Evolutionary conservation across 352 stramenopile species (phyloP).

Genomic region (Albugo candida): DNA sequence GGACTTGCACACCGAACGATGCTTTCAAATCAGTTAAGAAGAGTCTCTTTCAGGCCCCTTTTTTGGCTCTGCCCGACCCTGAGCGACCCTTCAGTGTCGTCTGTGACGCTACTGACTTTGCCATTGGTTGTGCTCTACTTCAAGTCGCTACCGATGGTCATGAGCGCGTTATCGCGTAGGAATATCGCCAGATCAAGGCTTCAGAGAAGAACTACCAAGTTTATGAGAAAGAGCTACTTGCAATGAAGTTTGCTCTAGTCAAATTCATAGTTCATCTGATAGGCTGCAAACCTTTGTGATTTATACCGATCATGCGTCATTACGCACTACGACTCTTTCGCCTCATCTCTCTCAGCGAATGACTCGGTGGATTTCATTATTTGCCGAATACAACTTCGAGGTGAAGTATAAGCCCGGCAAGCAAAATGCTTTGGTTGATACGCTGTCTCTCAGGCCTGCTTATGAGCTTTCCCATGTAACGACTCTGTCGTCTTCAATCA

Average conservation of each 20-base stretch:
- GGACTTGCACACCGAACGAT: not conserved
- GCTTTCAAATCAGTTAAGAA: not conserved
- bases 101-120: conserved; percentile 2
- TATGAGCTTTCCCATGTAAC: not conserved
- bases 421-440: conserved; percentile 10
- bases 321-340: not conserved
- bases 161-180: conserved; percentile 6
- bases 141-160: conserved; percentile 1
- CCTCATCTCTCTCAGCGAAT: conserved; percentile 11
- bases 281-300: conserved; percentile 4
- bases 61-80: not conserved
- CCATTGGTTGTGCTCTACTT: conserved; percentile 1
- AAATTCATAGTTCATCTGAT: conserved; percentile 10
- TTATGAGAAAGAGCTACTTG: conserved; percentile 8
- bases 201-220: conserved; percentile 6
- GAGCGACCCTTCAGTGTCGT: conserved; percentile 1
- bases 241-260: conserved; percentile 10
- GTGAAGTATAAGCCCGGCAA: conserved; percentile 11
- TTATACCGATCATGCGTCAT: conserved; percentile 7
- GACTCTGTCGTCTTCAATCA: not conserved
- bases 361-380: conserved; percentile 12
- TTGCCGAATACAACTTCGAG: conserved; percentile 14
- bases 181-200: conserved; percentile 3
- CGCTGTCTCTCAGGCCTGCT: conserved; percentile 8
- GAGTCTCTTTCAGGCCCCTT: not conserved